A percentile compares a stretch with the other conserved stretches of the same genome.
These are phyloP conservation scores for Debaryomyces singareniensis DNA, from an alignment of 1,139 yeast species.

Conservation along the genomic window DNA sequence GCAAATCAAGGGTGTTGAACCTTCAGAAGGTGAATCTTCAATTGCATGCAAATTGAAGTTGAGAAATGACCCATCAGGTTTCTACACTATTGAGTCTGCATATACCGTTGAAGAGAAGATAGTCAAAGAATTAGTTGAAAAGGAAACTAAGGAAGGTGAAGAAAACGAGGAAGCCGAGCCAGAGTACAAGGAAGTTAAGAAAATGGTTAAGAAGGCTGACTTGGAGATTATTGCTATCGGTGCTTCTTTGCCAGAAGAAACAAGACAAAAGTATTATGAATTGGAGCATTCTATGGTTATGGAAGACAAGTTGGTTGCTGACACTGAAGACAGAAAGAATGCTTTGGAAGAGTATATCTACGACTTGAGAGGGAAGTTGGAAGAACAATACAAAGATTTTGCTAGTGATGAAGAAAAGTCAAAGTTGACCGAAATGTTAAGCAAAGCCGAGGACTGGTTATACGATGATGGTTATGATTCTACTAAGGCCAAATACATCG, in stretches of 20 bases:
- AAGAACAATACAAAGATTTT: conserved; percentile 82
- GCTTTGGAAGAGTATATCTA: conserved; percentile 97
- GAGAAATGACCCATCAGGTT: conserved; percentile 95
- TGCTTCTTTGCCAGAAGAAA: conserved; percentile 56
- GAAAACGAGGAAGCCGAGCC: conserved; percentile 58
- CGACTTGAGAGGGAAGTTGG: conserved; percentile 95
- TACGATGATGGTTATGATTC: conserved; percentile 97
- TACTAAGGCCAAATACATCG: conserved; percentile 93
- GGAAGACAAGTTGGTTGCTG: conserved; percentile 94
- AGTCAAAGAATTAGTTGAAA: conserved; percentile 76
- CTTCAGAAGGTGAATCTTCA: conserved; percentile 67
- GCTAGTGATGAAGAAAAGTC: conserved; percentile 89
- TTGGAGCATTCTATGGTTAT: conserved; percentile 77
- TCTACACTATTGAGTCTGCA: conserved; percentile 90
- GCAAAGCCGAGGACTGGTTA: conserved; percentile 95
- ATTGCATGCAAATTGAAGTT: conserved; percentile 89
- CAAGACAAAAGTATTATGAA: conserved; percentile 63
- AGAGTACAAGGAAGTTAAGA: conserved; percentile 85
- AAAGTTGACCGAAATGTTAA: conserved; percentile 64
- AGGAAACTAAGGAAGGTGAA: conserved; percentile 36
- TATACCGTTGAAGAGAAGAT: conserved; percentile 90
- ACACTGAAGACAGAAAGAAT: conserved; percentile 98
- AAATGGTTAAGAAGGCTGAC: conserved; percentile 87
- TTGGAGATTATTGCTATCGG: conserved; percentile 54
- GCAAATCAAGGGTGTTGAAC: conserved; percentile 80